Evolutionary conservation across 208 protist genomes (phyloP).

Genomic region (Leishmania tropica): DNA sequence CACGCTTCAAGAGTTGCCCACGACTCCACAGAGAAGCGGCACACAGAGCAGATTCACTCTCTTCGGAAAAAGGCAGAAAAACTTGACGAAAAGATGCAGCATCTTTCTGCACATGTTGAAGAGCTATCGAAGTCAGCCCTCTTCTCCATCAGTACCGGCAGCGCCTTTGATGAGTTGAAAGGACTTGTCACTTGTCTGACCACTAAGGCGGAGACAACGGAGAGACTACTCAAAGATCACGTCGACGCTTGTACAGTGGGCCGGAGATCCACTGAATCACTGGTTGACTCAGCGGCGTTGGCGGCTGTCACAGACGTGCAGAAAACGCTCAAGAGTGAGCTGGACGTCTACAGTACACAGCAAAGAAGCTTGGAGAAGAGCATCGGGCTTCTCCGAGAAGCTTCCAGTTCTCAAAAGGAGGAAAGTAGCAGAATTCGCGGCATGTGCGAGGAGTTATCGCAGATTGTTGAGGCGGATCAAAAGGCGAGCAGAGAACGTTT

Average conservation of each 20-base stretch:
- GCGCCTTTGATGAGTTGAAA: conserved; percentile 8
- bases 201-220: not conserved
- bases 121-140: not conserved
- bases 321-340: not conserved
- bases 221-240: conserved; percentile 3
- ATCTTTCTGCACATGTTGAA: not conserved
- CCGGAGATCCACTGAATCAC: not conserved
- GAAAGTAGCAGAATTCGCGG: conserved; percentile 9
- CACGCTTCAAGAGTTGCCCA: not conserved
- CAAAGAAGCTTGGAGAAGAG: conserved; percentile 2
- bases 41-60: conserved; percentile 28
- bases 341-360: not conserved
- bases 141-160: not conserved
- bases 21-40: conserved; percentile 14
- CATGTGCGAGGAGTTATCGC: conserved; percentile 16
- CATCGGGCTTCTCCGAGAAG: not conserved
- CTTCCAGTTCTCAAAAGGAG: conserved; percentile 6
- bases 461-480: conserved; percentile 15
- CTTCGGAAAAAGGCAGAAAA: conserved; percentile 32
- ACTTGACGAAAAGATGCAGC: conserved; percentile 29
- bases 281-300: not conserved
- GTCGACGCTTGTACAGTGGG: not conserved
- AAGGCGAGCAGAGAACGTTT: conserved; percentile 17
- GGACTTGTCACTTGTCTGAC: conserved; percentile 1
- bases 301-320: not conserved